Conservation (phyloP, 495 filamentous ascomycete species). For the Aspergillus panamensis region DNA sequence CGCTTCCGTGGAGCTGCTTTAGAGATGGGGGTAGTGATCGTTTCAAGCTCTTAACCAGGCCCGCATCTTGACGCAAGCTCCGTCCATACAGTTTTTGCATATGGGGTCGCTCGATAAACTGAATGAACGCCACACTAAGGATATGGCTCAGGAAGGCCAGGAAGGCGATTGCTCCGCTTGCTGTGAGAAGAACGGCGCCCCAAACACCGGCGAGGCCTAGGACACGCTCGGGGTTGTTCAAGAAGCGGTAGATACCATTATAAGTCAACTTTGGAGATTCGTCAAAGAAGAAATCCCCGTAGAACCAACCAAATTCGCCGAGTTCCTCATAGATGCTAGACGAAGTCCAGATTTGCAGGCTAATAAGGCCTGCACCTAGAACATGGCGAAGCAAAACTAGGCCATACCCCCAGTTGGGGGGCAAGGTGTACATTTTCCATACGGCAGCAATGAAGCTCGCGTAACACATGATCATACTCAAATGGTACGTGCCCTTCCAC, state of each 20-base stretch:
- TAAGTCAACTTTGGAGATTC: constrained; percentile 84
- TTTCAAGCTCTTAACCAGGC: constrained; percentile 84
- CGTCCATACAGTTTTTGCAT: constrained; percentile 97
- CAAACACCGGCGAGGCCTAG: constrained; percentile 93
- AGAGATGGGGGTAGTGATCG: constrained; percentile 82
- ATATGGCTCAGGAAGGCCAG: constrained; percentile 83
- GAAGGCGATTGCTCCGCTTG: constrained; percentile 76
- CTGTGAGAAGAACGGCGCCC: constrained; percentile 90
- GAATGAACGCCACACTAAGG: constrained; percentile 80
- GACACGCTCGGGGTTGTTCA: constrained; percentile 96
- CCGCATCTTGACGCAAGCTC: constrained; percentile 79
- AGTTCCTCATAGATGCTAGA: constrained; percentile 93
- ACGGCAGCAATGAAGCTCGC: constrained; percentile 83
- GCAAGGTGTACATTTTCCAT: constrained; percentile 93
- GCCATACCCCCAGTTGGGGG: constrained; percentile 79
- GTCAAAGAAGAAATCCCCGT: constrained; percentile 93
- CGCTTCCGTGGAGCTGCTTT: constrained; percentile 70
- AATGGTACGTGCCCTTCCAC: constrained; percentile 94
- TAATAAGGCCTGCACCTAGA: constrained; percentile 72
- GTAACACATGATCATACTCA: constrained; percentile 86
- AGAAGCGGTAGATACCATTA: constrained; percentile 92
- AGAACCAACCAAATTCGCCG: constrained; percentile 99
- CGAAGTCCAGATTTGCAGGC: constrained; percentile 89
- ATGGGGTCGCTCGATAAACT: constrained; percentile 91
- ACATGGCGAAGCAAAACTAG: constrained; percentile 83